Percentiles rank a stretch among this genome's conserved stretches.
These are phyloP conservation scores for Pontederia paniculata DNA, from an alignment of 176 grass and related monocot species.

Conservation along the genomic window DNA sequence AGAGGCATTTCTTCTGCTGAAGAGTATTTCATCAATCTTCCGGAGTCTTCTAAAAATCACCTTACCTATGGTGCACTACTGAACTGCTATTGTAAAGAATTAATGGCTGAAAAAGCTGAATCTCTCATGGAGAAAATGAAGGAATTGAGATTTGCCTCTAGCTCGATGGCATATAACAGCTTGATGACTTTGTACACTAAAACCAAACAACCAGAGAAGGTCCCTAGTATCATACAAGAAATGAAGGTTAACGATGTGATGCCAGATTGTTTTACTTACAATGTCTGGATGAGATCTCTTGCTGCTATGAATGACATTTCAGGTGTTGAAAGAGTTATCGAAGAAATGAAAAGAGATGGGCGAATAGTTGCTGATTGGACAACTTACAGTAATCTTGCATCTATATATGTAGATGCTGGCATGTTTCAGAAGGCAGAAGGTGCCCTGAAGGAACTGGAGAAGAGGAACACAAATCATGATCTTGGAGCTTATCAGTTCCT, in stretches of 20 bases:
- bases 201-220: conserved; percentile 51
- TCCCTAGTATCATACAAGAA: conserved; percentile 64
- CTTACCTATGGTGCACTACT: conserved; percentile 87
- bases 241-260: conserved; percentile 73
- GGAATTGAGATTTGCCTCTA: conserved; percentile 64
- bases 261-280: conserved; percentile 78
- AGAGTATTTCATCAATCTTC: conserved; percentile 89
- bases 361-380: conserved; percentile 92
- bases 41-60: conserved; percentile 74
- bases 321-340: conserved; percentile 76
- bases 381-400: conserved; percentile 91
- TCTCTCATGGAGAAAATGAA: conserved; percentile 84
- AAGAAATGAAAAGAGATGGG: conserved; percentile 94
- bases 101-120: conserved; percentile 54
- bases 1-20: conserved; percentile 73
- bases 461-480: conserved; percentile 51
- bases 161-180: conserved; percentile 84
- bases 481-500: conserved; percentile 82
- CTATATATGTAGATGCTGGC: conserved; percentile 70
- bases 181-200: conserved; percentile 84
- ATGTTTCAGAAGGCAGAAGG: conserved; percentile 68
- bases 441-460: conserved; percentile 84
- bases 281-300: conserved; percentile 93
- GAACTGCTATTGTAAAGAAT: conserved; percentile 83
- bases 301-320: conserved; percentile 47